These are phyloP conservation scores for Eimeria falciformis DNA, from an alignment of 169 alveolate genomes.

Conservation along the genomic window DNA sequence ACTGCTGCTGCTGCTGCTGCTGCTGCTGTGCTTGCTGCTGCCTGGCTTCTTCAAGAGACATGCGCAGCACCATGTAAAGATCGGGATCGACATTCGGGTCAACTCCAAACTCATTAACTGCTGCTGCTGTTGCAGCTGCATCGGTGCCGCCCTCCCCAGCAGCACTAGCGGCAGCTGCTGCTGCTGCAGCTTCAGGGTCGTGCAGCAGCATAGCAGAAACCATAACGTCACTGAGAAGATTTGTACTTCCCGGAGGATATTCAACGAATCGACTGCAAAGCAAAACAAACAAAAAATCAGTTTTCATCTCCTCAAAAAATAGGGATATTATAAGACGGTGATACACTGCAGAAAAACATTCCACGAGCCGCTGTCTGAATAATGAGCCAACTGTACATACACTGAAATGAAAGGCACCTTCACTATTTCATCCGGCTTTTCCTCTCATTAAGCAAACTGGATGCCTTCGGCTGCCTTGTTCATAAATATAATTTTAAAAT, in stretches of 20 bases:
- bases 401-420: no score
- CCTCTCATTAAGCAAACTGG: no score
- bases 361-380: not conserved
- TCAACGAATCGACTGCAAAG: slow-evolving; percentile 7
- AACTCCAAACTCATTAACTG: slow-evolving; percentile 84
- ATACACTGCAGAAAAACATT: not conserved
- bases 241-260: not conserved
- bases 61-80: slow-evolving; percentile 89
- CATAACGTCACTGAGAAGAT: slow-evolving; percentile 38
- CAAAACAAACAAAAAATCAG: not conserved
- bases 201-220: not conserved
- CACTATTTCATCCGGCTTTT: no score
- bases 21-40: slow-evolving; percentile 35
- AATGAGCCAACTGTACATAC: no score
- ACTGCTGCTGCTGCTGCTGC: not conserved
- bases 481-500: no score
- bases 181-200: slow-evolving; percentile 75
- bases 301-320: not conserved
- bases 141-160: slow-evolving; percentile 79
- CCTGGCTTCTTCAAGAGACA: slow-evolving; percentile 79
- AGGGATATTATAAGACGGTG: not conserved
- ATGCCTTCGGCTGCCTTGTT: no score
- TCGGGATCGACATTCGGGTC: slow-evolving; percentile 95
- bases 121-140: slow-evolving; percentile 81
- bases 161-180: slow-evolving; percentile 75